phyloP scores from a whole-genome alignment of 495 filamentous ascomycete species.

The Alectoria sarmentosa region DNA sequence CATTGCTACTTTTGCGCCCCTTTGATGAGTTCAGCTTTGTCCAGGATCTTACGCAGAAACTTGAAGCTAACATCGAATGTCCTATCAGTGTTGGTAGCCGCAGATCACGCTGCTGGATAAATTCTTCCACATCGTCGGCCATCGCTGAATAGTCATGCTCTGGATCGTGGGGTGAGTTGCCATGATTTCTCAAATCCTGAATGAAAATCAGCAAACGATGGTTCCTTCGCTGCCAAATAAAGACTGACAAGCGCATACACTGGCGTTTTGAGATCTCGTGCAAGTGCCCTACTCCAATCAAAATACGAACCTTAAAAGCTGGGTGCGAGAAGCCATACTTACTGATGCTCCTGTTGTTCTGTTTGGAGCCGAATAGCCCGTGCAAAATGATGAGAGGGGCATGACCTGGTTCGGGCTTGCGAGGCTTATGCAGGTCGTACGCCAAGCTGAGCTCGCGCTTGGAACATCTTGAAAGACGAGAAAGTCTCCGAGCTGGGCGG shows the following conservation, averaged over 20 bases:
- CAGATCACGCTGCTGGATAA: conserved; percentile 68
- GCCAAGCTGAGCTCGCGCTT: conserved; percentile 24
- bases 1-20: conserved; percentile 96
- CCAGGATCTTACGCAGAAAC: not conserved
- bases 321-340: conserved; percentile 55
- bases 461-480: not conserved
- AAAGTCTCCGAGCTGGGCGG: not conserved
- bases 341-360: conserved; percentile 93
- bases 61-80: conserved; percentile 74
- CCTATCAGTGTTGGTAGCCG: conserved; percentile 71
- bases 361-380: conserved; percentile 91
- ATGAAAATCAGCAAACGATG: not conserved
- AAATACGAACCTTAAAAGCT: not conserved
- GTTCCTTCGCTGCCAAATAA: not conserved
- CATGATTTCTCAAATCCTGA: conserved; percentile 92
- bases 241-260: conserved; percentile 76
- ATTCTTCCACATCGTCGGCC: conserved; percentile 78
- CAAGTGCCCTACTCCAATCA: conserved; percentile 56
- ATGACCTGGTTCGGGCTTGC: conserved; percentile 29
- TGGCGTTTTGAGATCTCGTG: conserved; percentile 69
- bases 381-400: conserved; percentile 83
- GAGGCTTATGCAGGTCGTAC: conserved; percentile 23
- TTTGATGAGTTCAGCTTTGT: conserved; percentile 28
- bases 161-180: conserved; percentile 71
- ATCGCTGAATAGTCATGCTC: conserved; percentile 79